phyloP scores from a whole-genome alignment of 2,329 filamentous ascomycete species.

The Talaromyces sp. region DNA sequence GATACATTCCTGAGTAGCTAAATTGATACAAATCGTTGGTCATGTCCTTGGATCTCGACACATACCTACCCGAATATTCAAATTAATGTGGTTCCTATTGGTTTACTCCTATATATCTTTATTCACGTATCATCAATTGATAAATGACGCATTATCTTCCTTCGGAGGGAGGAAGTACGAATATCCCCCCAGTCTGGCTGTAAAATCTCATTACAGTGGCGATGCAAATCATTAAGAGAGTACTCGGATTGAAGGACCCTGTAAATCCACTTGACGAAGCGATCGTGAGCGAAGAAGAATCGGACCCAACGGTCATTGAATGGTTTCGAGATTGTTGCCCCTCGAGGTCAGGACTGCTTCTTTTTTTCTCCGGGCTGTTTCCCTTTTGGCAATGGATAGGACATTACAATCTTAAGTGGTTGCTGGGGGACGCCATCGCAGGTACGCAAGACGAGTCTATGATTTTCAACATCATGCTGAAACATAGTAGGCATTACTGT shows the following conservation, averaged over 20 bases:
- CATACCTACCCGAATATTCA: too few species aligned
- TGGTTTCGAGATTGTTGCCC: neutral
- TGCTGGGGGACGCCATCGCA: slow-evolving; percentile 80
- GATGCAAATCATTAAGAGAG: neutral
- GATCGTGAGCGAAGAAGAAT: neutral
- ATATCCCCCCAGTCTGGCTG: too few species aligned
- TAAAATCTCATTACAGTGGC: too few species aligned
- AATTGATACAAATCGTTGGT: neutral
- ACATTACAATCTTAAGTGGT: slow-evolving; percentile 84
- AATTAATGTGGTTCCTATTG: too few species aligned
- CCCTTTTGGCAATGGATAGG: slow-evolving; percentile 83
- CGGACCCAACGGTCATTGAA: neutral
- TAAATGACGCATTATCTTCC: too few species aligned
- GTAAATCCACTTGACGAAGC: neutral
- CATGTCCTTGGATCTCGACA: too few species aligned
- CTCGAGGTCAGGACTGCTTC: slow-evolving; percentile 49
- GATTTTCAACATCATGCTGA: neutral
- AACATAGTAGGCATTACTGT: slow-evolving; percentile 63
- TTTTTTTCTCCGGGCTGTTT: slow-evolving; percentile 72
- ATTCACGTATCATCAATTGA: too few species aligned
- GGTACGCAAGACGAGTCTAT: slow-evolving; percentile 37
- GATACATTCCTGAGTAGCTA: neutral
- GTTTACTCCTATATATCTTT: too few species aligned
- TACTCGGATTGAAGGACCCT: neutral
- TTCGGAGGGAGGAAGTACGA: too few species aligned